A percentile compares a stretch with the other conserved stretches of the same genome.
phyloP scores from a whole-genome alignment of 2,329 filamentous ascomycete species.

The Fonsecaea pugnacius region DNA sequence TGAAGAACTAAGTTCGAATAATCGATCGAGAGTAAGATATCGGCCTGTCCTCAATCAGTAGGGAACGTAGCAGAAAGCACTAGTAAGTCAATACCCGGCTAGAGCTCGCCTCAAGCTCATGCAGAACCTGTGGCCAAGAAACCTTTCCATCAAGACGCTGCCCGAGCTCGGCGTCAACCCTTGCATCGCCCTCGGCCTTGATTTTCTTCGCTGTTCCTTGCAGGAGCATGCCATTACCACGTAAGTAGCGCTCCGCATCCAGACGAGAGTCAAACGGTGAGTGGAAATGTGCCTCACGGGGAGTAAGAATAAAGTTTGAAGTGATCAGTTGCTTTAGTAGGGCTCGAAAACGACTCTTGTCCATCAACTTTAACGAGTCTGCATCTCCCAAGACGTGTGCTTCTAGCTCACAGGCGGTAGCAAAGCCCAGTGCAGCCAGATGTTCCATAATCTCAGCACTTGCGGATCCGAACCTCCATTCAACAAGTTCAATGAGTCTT shows the following conservation, averaged over 20 bases:
- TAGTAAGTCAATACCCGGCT: slow-evolving; percentile 7
- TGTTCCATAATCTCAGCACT: slow-evolving; percentile 76
- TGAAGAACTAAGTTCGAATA: slow-evolving; percentile 26
- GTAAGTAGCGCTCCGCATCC: slow-evolving; percentile 66
- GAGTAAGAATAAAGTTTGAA: slow-evolving; percentile 28
- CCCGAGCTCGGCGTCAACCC: slow-evolving; percentile 59
- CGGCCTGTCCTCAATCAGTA: slow-evolving; percentile 20
- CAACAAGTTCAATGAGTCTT: slow-evolving; percentile 77
- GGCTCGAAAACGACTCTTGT: slow-evolving; percentile 14
- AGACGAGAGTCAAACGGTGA: slow-evolving; percentile 60
- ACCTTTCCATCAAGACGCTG: slow-evolving; percentile 45
- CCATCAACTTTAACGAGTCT: not conserved
- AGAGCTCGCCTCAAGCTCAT: slow-evolving; percentile 14
- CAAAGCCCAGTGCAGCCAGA: slow-evolving; percentile 76
- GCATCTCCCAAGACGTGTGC: slow-evolving; percentile 26
- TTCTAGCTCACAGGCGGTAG: slow-evolving; percentile 57
- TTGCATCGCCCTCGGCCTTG: slow-evolving; percentile 65
- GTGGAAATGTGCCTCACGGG: slow-evolving; percentile 50
- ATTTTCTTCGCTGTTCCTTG: slow-evolving; percentile 64
- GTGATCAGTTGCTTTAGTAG: slow-evolving; percentile 22
- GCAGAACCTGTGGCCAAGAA: slow-evolving; percentile 17
- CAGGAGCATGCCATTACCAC: slow-evolving; percentile 57
- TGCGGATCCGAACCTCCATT: slow-evolving; percentile 72
- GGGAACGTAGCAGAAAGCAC: not conserved
- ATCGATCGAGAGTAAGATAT: slow-evolving; percentile 28